Conservation (phyloP, 345 rosid genomes). For the Salix dunnii region DNA sequence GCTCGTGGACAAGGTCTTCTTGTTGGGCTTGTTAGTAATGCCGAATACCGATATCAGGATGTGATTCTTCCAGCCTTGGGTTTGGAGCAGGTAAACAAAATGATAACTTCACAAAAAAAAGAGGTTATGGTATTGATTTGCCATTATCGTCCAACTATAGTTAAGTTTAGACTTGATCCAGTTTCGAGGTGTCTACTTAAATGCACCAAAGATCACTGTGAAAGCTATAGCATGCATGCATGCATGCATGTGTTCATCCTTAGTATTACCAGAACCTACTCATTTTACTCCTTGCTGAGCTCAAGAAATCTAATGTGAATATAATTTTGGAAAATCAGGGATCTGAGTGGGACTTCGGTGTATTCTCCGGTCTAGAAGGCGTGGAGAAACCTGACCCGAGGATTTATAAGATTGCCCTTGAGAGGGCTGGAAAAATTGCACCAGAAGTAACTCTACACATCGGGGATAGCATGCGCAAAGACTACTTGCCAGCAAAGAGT, state of each 20-base stretch:
- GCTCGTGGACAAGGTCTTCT: constrained; percentile 57
- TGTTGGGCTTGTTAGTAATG: constrained; percentile 79
- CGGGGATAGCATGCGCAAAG: constrained; percentile 91
- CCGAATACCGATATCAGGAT: constrained; percentile 80
- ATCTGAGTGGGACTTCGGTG: constrained; percentile 94
- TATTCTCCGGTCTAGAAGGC: constrained; percentile 89
- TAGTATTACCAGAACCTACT: background rate
- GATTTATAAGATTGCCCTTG: constrained; percentile 66
- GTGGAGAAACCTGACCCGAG: constrained; percentile 87
- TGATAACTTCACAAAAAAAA: background rate
- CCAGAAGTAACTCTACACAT: constrained; percentile 73
- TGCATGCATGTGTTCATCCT: background rate
- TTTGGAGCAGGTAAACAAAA: constrained; percentile 54
- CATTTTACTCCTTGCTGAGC: background rate
- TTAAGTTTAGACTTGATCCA: background rate
- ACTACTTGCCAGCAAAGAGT: constrained; percentile 75
- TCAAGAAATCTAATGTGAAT: background rate
- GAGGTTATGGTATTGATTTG: no score
- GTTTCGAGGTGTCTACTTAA: background rate
- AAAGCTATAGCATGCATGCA: background rate
- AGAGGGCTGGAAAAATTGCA: constrained; percentile 71
- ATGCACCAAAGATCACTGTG: background rate
- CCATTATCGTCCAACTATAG: background rate
- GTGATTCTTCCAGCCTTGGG: constrained; percentile 91
- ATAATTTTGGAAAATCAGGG: constrained; percentile 39